A percentile compares a stretch with the other conserved stretches of the same genome.
Conservation (phyloP, 2,329 filamentous ascomycete genomes). For the Cladobotryum protrusum region DNA sequence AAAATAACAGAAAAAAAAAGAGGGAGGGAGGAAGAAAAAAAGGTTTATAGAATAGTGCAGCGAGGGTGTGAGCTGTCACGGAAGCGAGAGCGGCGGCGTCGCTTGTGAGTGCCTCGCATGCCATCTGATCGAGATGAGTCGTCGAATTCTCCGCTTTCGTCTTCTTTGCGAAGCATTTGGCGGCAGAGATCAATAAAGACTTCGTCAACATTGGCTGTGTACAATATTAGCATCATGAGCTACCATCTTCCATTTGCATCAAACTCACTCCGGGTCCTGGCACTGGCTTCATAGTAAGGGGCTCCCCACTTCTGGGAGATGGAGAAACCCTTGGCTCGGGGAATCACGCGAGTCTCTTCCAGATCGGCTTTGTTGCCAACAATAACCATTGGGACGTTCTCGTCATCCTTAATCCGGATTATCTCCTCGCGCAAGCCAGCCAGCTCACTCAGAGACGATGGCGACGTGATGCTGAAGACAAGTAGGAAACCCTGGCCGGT, state of each 20-base stretch:
- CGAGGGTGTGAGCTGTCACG: slow-evolving; percentile 29
- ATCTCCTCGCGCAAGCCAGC: slow-evolving; percentile 81
- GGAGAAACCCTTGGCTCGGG: slow-evolving; percentile 71
- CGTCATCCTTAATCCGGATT: slow-evolving; percentile 83
- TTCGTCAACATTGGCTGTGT: slow-evolving; percentile 76
- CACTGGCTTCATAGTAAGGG: slow-evolving; percentile 87
- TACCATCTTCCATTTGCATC: too few relatives aligned
- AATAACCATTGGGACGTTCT: slow-evolving; percentile 78
- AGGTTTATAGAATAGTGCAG: slow-evolving; percentile 38
- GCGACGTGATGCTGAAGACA: slow-evolving; percentile 85
- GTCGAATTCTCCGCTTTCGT: slow-evolving; percentile 34
- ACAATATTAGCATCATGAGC: slow-evolving; percentile 16
- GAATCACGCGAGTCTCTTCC: slow-evolving; percentile 75
- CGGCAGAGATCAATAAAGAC: slow-evolving; percentile 80
- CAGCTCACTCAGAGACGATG: slow-evolving; percentile 76
- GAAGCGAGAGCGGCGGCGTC: slow-evolving; percentile 24
- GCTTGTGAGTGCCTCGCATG: slow-evolving; percentile 21
- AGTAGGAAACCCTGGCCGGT: slow-evolving; percentile 86
- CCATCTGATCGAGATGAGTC: slow-evolving; percentile 39
- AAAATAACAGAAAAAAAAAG: too few relatives aligned
- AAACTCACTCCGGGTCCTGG: slow-evolving; percentile 61
- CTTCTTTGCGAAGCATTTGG: slow-evolving; percentile 73
- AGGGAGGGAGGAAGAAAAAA: not conserved
- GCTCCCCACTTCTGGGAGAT: slow-evolving; percentile 84
- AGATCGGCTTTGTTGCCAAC: slow-evolving; percentile 90